Evolutionary conservation across 768 basidiomycete genomes (phyloP), one percentile per base, ranked within the genome.

Genomic region (Sporobolomyces roseus): DNA sequence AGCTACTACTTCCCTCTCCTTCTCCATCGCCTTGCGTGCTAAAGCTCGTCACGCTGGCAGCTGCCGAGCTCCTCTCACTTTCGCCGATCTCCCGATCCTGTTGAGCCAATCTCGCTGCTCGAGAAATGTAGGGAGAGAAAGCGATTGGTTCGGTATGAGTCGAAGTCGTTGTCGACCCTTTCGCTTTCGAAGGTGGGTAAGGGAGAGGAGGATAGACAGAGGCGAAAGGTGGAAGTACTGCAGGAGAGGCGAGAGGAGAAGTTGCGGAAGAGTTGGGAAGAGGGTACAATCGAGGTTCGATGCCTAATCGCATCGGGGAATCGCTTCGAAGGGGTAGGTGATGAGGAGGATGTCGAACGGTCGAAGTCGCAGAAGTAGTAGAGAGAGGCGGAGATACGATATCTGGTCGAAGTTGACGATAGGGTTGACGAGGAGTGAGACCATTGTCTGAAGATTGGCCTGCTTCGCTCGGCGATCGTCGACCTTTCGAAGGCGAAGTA

Each of bases 271-370:
- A 69, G 29, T 4, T 6, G 21, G 68, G 68, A n/a, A 69, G 58
- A 10, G 68, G 68, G 25, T 55, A 63, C 41, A 64, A 55, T 3
- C 68, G 62, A 41, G 68, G 63, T 35, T 69, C 68, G 63, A 65
- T 43, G 8, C 29, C 48, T 45, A 36, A 19, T 30, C 46, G 14
- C 19, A 49, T 30, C 30, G 49, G 56, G 41, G 33, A 36, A 27
- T 35, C 46, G 0, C 55, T 23, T 21, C 60, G 36, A 4, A 54
- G 54, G 21, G 46, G 43, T 21, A 7, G 48, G 23, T 4, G 59
- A 3, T 23, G 50, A 17, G 3, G 38, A 19, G 35, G 54, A 21
- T 41, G 54, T 21, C 61, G 62, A 45, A 59, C 63, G 2, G 63
- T 52, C 29, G 68, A 63, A 9, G 52, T 27, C 4, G 43, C 63